Conservation (phyloP, 495 filamentous ascomycete species). For the Aspergillus funiculosus region DNA sequence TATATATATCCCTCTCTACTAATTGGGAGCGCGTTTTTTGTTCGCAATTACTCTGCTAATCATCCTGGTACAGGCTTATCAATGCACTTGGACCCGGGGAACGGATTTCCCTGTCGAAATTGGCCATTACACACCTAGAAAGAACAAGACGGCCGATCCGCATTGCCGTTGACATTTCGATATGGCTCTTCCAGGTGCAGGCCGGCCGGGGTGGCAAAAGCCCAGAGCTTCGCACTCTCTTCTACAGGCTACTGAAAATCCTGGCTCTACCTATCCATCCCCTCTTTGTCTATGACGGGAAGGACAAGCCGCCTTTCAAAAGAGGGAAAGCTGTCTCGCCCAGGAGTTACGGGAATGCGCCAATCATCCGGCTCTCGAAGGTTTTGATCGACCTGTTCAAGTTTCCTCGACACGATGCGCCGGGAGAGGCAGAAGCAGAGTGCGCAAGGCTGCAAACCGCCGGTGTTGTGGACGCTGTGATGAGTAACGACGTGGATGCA, state of each 20-base stretch:
- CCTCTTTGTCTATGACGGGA: slow-evolving; percentile 93
- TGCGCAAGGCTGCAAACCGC: slow-evolving; percentile 80
- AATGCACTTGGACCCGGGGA: slow-evolving; percentile 78
- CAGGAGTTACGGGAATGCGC: slow-evolving; percentile 38
- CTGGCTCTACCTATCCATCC: slow-evolving; percentile 76
- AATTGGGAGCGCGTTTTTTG: neutral
- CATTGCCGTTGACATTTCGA: slow-evolving; percentile 89
- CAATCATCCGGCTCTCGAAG: slow-evolving; percentile 60
- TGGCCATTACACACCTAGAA: slow-evolving; percentile 71
- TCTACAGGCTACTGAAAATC: slow-evolving; percentile 83
- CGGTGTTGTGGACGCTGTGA: slow-evolving; percentile 86
- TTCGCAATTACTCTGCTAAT: slow-evolving; percentile 16
- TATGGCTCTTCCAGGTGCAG: slow-evolving; percentile 95
- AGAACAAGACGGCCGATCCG: slow-evolving; percentile 65
- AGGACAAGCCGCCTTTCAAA: slow-evolving; percentile 85
- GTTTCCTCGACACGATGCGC: slow-evolving; percentile 78
- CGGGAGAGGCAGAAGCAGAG: slow-evolving; percentile 95
- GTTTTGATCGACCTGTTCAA: slow-evolving; percentile 78
- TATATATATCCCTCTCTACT: slow-evolving; percentile 16
- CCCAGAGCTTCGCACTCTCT: slow-evolving; percentile 85
- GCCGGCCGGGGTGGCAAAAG: slow-evolving; percentile 82
- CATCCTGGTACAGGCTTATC: slow-evolving; percentile 58
- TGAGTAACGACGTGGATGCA: slow-evolving; percentile 96
- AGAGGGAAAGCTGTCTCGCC: slow-evolving; percentile 51
- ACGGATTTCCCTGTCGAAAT: slow-evolving; percentile 74